These are phyloP conservation scores for Massospora cicadina DNA, from an alignment of 371 early-diverging fungal genomes.

Conservation along the genomic window DNA sequence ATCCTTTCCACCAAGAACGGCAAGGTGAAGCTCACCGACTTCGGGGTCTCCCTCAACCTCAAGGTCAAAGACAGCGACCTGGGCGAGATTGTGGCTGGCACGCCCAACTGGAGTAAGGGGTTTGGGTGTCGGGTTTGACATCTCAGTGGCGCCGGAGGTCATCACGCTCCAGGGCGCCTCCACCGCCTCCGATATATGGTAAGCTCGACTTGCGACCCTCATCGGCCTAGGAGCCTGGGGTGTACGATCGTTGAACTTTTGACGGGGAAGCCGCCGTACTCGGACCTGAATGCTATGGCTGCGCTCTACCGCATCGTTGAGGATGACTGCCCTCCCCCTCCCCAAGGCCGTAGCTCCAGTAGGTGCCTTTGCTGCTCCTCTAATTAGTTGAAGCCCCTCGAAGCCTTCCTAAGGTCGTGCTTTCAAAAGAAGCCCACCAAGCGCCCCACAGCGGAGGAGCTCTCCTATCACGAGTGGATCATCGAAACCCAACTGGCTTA, in stretches of 20 bases:
- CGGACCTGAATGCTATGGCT: slow-evolving; percentile 60
- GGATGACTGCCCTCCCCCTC: slow-evolving; percentile 70
- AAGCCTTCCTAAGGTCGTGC: slow-evolving; percentile 52
- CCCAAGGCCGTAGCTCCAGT: slow-evolving; percentile 46
- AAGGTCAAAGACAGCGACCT: slow-evolving; percentile 29
- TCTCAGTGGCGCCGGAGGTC: slow-evolving; percentile 92
- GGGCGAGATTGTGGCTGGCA: slow-evolving; percentile 59
- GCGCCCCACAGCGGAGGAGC: slow-evolving; percentile 45
- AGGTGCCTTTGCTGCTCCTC: slow-evolving; percentile 12
- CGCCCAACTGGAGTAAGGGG: slow-evolving; percentile 86
- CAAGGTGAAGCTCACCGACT: slow-evolving; percentile 87
- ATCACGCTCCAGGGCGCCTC: slow-evolving; percentile 66
- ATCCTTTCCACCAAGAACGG: slow-evolving; percentile 87
- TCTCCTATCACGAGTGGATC: slow-evolving; percentile 58
- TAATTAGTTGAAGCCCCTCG: slow-evolving; percentile 27
- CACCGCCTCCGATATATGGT: slow-evolving; percentile 78
- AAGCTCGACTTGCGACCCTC: slow-evolving; percentile 14
- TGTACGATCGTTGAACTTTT: slow-evolving; percentile 74
- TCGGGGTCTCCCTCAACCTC: slow-evolving; percentile 79
- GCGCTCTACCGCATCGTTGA: slow-evolving; percentile 83
- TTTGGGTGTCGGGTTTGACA: too few relatives aligned
- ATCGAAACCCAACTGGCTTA: slow-evolving; percentile 17
- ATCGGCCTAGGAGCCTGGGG: slow-evolving; percentile 27
- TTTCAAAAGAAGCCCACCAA: slow-evolving; percentile 58
- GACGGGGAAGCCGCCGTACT: slow-evolving; percentile 75